A percentile compares a stretch with the other conserved stretches of the same genome.
These are phyloP conservation scores for Apophysomyces sp. DNA, from an alignment of 371 early-diverging fungal genomes.

Conservation along the genomic window DNA sequence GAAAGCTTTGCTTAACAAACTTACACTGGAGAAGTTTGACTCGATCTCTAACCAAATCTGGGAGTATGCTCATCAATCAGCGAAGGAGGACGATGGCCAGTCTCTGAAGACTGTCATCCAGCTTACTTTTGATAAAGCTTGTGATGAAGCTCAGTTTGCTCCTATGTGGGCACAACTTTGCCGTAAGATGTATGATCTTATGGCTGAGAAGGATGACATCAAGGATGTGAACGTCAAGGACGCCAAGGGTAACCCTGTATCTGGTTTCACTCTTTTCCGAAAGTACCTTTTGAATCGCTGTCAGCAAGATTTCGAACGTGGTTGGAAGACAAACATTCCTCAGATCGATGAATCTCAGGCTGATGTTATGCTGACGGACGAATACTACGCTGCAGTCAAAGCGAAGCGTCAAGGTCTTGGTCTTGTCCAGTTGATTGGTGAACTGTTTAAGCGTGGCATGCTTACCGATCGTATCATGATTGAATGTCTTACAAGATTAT, in stretches of 20 bases:
- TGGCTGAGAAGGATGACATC: slow-evolving; percentile 49
- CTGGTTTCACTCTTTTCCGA: slow-evolving; percentile 81
- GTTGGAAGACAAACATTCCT: slow-evolving; percentile 70
- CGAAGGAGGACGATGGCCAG: slow-evolving; percentile 65
- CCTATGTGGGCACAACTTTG: slow-evolving; percentile 90
- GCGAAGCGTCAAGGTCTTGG: slow-evolving; percentile 94
- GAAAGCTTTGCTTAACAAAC: slow-evolving; percentile 90
- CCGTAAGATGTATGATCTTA: slow-evolving; percentile 61
- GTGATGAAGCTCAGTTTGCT: slow-evolving; percentile 90
- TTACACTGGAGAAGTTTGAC: slow-evolving; percentile 94
- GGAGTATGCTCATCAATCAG: slow-evolving; percentile 70
- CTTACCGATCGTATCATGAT: slow-evolving; percentile 92
- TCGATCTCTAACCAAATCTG: slow-evolving; percentile 81
- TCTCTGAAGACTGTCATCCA: slow-evolving; percentile 79
- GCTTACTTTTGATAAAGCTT: slow-evolving; percentile 91
- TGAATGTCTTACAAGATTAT: slow-evolving; percentile 76
- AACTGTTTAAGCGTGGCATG: slow-evolving; percentile 88
- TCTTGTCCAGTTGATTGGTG: slow-evolving; percentile 92
- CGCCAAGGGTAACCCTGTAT: slow-evolving; percentile 52
- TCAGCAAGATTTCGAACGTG: slow-evolving; percentile 87
- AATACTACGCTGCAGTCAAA: slow-evolving; percentile 85
- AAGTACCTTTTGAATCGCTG: slow-evolving; percentile 88
- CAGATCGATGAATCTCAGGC: slow-evolving; percentile 45
- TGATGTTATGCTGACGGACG: slow-evolving; percentile 66
- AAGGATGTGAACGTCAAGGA: slow-evolving; percentile 49